Evolutionary conservation across 768 basidiomycete genomes (phyloP).

Genomic region (Auriculariales sp.): DNA sequence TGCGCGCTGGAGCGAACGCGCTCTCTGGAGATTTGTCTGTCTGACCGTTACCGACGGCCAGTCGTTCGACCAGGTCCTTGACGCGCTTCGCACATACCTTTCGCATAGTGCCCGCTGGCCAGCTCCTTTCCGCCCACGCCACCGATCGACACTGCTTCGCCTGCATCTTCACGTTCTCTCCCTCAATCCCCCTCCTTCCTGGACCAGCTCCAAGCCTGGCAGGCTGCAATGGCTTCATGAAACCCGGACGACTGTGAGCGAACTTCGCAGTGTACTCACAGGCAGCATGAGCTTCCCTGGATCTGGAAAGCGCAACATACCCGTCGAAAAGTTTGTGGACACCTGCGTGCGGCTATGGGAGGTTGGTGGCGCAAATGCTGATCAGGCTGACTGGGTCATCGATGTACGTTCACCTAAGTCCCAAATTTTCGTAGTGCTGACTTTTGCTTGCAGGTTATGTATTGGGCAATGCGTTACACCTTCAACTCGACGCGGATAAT

Average conservation of each 20-base stretch:
- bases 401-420: constrained; percentile 35
- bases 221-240: constrained; percentile 39
- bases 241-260: constrained; percentile 50
- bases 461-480: constrained; percentile 89
- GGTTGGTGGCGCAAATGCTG: constrained; percentile 44
- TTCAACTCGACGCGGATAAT: constrained; percentile 83
- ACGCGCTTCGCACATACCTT: constrained; percentile 27
- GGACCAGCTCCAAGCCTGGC: constrained; percentile 9
- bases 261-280: constrained; percentile 55
- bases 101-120: constrained; percentile 61
- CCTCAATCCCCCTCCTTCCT: constrained; percentile 16
- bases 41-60: constrained; percentile 25
- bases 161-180: constrained; percentile 65
- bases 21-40: constrained; percentile 67
- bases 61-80: constrained; percentile 16
- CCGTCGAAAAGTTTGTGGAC: constrained; percentile 76
- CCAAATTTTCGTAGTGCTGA: neutral
- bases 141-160: constrained; percentile 53
- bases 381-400: constrained; percentile 61
- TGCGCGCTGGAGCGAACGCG: constrained; percentile 72
- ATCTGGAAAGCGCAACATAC: constrained; percentile 64
- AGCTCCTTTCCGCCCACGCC: constrained; percentile 56
- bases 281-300: constrained; percentile 62
- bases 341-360: constrained; percentile 74
- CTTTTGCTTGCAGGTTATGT: constrained; percentile 43